phyloP scores from a whole-genome alignment of 768 basidiomycete genomes.

The Tricholoma flavovirens region DNA sequence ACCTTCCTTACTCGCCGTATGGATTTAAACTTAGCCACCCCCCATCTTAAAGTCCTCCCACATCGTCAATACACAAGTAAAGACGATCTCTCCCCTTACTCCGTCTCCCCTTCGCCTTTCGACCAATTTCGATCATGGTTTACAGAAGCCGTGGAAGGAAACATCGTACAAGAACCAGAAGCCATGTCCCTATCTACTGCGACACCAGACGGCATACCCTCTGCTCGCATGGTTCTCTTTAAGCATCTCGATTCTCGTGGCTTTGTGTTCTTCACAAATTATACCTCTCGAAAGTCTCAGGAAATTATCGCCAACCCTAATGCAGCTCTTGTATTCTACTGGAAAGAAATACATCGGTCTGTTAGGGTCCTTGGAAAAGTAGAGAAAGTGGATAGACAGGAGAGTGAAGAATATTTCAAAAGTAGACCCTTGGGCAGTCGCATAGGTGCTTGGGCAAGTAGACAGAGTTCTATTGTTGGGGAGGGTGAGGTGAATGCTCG shows the following conservation, averaged over 20 bases:
- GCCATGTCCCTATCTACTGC: constrained; percentile 79
- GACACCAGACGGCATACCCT: constrained; percentile 69
- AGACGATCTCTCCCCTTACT: constrained; percentile 59
- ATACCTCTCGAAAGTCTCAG: constrained; percentile 83
- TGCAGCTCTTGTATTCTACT: constrained; percentile 86
- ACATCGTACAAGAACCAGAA: constrained; percentile 80
- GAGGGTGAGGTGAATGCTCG: constrained; percentile 66
- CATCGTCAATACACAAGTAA: constrained; percentile 70
- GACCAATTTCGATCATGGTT: constrained; percentile 89
- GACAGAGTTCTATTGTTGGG: constrained; percentile 73
- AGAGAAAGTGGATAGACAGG: constrained; percentile 66
- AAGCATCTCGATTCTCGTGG: constrained; percentile 86
- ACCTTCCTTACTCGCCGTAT: constrained; percentile 17
- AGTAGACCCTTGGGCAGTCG: constrained; percentile 78
- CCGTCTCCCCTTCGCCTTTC: constrained; percentile 63
- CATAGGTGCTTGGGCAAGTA: constrained; percentile 91
- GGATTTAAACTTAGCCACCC: constrained; percentile 43
- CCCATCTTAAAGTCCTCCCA: constrained; percentile 54
- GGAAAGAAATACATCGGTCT: constrained; percentile 76
- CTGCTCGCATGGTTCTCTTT: constrained; percentile 84
- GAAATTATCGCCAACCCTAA: constrained; percentile 76
- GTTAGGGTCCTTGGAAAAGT: constrained; percentile 83
- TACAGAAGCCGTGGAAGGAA: constrained; percentile 47
- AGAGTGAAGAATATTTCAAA: constrained; percentile 80
- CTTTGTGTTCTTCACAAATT: constrained; percentile 97